phyloP scores from a whole-genome alignment of 768 basidiomycete species.

The Kwoniella dendrophila region DNA sequence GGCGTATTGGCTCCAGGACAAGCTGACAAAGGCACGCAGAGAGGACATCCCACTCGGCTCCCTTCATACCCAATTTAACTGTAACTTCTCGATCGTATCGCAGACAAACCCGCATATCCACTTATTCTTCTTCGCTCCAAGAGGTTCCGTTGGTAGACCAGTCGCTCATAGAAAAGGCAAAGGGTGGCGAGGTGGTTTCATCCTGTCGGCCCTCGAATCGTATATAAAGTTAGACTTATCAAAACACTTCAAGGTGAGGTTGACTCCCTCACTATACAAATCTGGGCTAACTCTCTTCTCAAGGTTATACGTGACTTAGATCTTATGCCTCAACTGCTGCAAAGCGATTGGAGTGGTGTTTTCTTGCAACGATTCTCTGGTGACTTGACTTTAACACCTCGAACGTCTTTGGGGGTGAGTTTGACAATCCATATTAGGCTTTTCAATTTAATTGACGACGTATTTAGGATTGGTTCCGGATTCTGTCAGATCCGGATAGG shows the following conservation, averaged over 20 bases:
- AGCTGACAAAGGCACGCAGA: slow-evolving; percentile 55
- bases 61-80: slow-evolving; percentile 61
- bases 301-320: slow-evolving; percentile 92
- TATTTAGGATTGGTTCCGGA: slow-evolving; percentile 74
- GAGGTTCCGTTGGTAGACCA: slow-evolving; percentile 64
- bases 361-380: slow-evolving; percentile 88
- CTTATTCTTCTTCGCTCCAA: slow-evolving; percentile 86
- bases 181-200: slow-evolving; percentile 93
- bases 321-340: slow-evolving; percentile 85
- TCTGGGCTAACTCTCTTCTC: slow-evolving; percentile 5
- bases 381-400: slow-evolving; percentile 57
- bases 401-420: slow-evolving; percentile 72
- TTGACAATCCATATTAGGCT: slow-evolving; percentile 7
- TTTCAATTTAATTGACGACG: neutral
- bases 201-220: slow-evolving; percentile 88
- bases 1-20: neutral
- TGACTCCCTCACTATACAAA: neutral
- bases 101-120: slow-evolving; percentile 87
- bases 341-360: slow-evolving; percentile 94
- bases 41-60: slow-evolving; percentile 94
- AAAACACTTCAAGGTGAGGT: slow-evolving; percentile 83
- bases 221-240: slow-evolving; percentile 93
- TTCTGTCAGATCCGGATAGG: slow-evolving; percentile 81
- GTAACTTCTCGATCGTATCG: slow-evolving; percentile 89
- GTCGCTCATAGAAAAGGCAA: slow-evolving; percentile 90